phyloP scores from a whole-genome alignment of 148 eudicot species.

The Silene conica region DNA sequence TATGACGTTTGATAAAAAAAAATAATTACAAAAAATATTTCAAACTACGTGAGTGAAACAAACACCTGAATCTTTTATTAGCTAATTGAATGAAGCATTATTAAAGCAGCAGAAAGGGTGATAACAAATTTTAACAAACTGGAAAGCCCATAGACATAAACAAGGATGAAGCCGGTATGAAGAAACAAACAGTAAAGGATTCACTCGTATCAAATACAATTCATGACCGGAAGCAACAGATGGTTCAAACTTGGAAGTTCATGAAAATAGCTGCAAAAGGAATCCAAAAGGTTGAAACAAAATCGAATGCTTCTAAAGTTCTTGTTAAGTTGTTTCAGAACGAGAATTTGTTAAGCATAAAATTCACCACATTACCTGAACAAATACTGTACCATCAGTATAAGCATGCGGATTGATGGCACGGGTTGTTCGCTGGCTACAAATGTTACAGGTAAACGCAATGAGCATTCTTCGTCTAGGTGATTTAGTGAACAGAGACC shows the following conservation, averaged over 20 bases:
- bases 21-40: not conserved
- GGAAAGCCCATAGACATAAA: not conserved
- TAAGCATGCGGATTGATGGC: constrained; percentile 77
- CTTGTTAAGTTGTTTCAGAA: not conserved
- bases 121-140: not conserved
- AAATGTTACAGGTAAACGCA: constrained; percentile 86
- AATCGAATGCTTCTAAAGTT: not conserved
- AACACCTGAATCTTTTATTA: not conserved
- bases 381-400: constrained; percentile 69
- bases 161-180: not conserved
- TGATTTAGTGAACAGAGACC: constrained; percentile 94
- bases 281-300: not conserved
- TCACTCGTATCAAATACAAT: not conserved
- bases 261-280: not conserved
- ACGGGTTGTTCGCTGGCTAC: constrained; percentile 90
- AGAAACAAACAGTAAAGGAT: not conserved
- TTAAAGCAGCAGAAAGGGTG: not conserved
- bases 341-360: not conserved
- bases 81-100: not conserved
- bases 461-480: constrained; percentile 83
- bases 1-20: not conserved
- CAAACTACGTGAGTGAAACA: not conserved
- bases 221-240: not conserved
- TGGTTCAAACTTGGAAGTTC: not conserved
- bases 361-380: constrained; percentile 38